These are phyloP conservation scores for Neofusicoccum sp. DNA, from an alignment of 2,329 filamentous ascomycete genomes.

Conservation along the genomic window DNA sequence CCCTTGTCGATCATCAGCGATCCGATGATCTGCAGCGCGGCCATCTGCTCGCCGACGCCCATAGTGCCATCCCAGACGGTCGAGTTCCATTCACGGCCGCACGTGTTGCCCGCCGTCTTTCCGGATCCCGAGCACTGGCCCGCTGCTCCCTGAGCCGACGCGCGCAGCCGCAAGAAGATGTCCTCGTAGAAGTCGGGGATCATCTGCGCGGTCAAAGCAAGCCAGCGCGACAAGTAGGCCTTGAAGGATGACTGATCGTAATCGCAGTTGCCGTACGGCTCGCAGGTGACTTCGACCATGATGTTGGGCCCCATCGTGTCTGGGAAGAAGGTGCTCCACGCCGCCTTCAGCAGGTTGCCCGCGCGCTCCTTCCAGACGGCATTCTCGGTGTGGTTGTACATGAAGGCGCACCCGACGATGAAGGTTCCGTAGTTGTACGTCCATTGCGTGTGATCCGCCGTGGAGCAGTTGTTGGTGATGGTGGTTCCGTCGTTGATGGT, in stretches of 20 bases:
- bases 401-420: slow-evolving; percentile 62
- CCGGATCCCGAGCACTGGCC: slow-evolving; percentile 63
- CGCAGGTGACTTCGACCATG: slow-evolving; percentile 67
- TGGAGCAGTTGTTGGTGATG: slow-evolving; percentile 48
- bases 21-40: slow-evolving; percentile 48
- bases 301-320: slow-evolving; percentile 56
- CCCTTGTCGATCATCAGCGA: slow-evolving; percentile 42
- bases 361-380: slow-evolving; percentile 56
- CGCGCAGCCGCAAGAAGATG: slow-evolving; percentile 59
- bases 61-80: slow-evolving; percentile 51
- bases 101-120: slow-evolving; percentile 49
- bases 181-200: slow-evolving; percentile 57
- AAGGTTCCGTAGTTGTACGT: slow-evolving; percentile 66
- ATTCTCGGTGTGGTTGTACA: slow-evolving; percentile 60
- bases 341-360: slow-evolving; percentile 50
- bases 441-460: slow-evolving; percentile 58
- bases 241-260: slow-evolving; percentile 73
- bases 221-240: slow-evolving; percentile 66
- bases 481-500: slow-evolving; percentile 54
- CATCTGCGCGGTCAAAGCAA: slow-evolving; percentile 60
- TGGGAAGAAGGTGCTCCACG: slow-evolving; percentile 50
- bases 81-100: slow-evolving; percentile 62
- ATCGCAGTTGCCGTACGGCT: slow-evolving; percentile 60
- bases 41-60: slow-evolving; percentile 55
- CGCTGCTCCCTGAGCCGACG: slow-evolving; percentile 59